Evolutionary conservation across 2,329 filamentous ascomycete genomes (phyloP).

Genomic region (Beauveria bassiana): DNA sequence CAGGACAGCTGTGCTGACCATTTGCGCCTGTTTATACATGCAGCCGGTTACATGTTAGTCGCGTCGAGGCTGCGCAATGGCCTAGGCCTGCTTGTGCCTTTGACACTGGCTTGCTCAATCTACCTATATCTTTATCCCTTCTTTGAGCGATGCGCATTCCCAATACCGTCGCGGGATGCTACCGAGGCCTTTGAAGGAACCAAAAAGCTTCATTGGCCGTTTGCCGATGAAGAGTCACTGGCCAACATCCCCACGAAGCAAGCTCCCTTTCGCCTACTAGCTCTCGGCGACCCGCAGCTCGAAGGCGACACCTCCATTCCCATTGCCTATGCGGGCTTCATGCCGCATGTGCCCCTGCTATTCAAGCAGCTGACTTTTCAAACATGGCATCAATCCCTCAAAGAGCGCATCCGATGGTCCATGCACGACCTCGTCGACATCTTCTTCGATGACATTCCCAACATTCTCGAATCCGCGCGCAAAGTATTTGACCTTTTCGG

Average conservation of each 20-base stretch:
- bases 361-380: constrained; percentile 40
- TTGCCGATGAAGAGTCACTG: constrained; percentile 17
- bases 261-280: constrained; percentile 79
- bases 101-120: constrained; percentile 61
- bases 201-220: constrained; percentile 36
- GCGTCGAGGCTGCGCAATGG: constrained; percentile 48
- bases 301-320: constrained; percentile 86
- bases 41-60: constrained; percentile 42
- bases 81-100: constrained; percentile 45
- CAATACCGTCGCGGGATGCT: constrained; percentile 37
- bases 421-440: constrained; percentile 55
- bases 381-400: constrained; percentile 36
- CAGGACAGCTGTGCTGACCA: constrained; percentile 9
- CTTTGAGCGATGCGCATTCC: constrained; percentile 75
- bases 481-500: constrained; percentile 85
- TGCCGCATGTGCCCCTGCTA: constrained; percentile 45
- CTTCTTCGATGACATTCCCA: constrained; percentile 59
- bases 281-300: constrained; percentile 85
- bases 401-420: constrained; percentile 43
- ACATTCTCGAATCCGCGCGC: constrained; percentile 56
- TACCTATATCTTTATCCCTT: constrained; percentile 86
- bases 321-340: constrained; percentile 41
- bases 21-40: constrained; percentile 21
- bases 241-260: constrained; percentile 20
- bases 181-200: constrained; percentile 27